Percentiles rank a stretch among this genome's conserved stretches.
Evolutionary conservation across 2,329 filamentous ascomycete genomes (phyloP).

Genomic region (Scedosporium dehoogii): DNA sequence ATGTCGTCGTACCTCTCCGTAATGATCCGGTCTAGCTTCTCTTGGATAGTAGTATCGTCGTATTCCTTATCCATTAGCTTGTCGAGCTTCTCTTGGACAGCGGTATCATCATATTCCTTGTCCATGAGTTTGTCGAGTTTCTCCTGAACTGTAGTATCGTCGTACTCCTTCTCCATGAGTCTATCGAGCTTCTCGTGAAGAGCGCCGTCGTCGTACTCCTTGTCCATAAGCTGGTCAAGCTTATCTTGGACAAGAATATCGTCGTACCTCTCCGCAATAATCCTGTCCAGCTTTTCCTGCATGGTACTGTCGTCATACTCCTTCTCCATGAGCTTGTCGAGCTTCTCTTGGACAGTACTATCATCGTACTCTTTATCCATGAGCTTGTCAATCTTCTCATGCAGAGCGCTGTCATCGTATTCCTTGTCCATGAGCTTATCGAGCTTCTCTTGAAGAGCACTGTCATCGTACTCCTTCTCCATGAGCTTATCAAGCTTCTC

Average conservation of each 20-base stretch:
- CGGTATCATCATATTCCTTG: neutral
- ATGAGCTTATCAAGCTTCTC: conserved; percentile 19
- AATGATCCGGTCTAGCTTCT: conserved; percentile 19
- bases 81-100: neutral
- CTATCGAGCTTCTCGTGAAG: conserved; percentile 14
- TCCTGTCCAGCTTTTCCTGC: conserved; percentile 18
- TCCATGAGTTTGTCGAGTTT: conserved; percentile 25
- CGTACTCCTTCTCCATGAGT: conserved; percentile 57
- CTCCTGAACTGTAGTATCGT: conserved; percentile 18
- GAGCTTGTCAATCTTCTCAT: conserved; percentile 36
- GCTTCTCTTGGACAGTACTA: too few relatives aligned
- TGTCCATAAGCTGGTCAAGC: conserved; percentile 21
- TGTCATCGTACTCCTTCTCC: conserved; percentile 12
- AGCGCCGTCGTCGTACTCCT: conserved; percentile 12
- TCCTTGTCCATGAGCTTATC: conserved; percentile 52
- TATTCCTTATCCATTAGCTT: conserved; percentile 7
- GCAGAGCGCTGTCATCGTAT: conserved; percentile 30
- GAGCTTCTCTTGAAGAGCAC: conserved; percentile 4
- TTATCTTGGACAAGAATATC: conserved; percentile 25
- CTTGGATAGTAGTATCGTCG: conserved; percentile 11
- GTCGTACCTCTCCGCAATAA: conserved; percentile 49
- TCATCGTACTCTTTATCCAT: conserved; percentile 11
- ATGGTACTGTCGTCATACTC: conserved; percentile 11
- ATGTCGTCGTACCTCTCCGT: conserved; percentile 50
- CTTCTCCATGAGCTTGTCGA: too few relatives aligned